phyloP scores from a whole-genome alignment of 2,329 filamentous ascomycete genomes.

The Fusarium armeniacum region DNA sequence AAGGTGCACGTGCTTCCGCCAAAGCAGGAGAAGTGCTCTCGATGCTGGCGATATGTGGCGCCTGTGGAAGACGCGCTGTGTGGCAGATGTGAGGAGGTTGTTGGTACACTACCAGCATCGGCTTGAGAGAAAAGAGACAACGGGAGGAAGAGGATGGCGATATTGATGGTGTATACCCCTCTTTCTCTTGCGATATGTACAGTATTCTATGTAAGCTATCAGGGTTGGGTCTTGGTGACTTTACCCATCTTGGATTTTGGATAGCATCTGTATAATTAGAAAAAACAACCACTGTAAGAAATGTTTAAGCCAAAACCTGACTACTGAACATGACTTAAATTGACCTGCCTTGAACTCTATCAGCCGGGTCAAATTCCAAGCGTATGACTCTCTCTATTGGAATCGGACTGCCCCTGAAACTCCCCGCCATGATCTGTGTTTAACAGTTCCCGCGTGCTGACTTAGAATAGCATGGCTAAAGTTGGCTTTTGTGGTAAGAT shows the following conservation, averaged over 20 bases:
- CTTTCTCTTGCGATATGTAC: constrained; percentile 36
- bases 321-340: not conserved
- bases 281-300: constrained; percentile 13
- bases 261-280: constrained; percentile 27
- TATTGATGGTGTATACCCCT: constrained; percentile 30
- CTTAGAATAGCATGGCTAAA: constrained; percentile 16
- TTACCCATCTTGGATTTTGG: constrained; percentile 1
- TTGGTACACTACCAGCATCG: constrained; percentile 54
- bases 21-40: constrained; percentile 77
- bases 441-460: constrained; percentile 26
- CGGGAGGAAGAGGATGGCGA: constrained; percentile 6
- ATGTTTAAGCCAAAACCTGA: not conserved
- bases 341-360: constrained; percentile 12
- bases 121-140: constrained; percentile 25
- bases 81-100: constrained; percentile 77
- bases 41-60: constrained; percentile 92
- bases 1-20: constrained; percentile 65
- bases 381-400: constrained; percentile 35
- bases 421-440: constrained; percentile 27
- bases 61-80: constrained; percentile 77
- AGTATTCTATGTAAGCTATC: constrained; percentile 39
- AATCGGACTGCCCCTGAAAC: constrained; percentile 37
- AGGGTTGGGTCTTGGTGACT: constrained; percentile 14
- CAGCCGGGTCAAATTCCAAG: constrained; percentile 32
- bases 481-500: constrained; percentile 6